Conservation (phyloP, 345 rosid species). For the Balakata baccata region DNA sequence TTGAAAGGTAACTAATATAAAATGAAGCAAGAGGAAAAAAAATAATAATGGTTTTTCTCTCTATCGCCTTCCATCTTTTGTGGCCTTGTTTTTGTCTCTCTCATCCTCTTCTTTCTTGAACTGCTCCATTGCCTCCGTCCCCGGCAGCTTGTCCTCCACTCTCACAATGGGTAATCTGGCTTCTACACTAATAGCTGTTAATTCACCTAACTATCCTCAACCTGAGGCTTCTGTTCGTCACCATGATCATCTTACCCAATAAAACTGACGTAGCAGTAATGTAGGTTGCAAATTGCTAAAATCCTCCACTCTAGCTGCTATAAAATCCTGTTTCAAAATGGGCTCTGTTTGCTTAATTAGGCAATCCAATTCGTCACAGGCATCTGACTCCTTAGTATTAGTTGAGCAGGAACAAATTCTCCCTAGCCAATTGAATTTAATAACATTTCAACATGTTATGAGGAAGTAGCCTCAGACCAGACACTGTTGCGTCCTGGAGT, state of each 20-base stretch:
- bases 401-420: constrained; percentile 45
- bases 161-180: constrained; percentile 22
- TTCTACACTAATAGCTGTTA: constrained; percentile 28
- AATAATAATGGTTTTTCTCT: no score
- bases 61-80: no score
- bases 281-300: constrained; percentile 29
- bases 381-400: constrained; percentile 50
- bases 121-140: no score
- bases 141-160: no score
- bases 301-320: constrained; percentile 38
- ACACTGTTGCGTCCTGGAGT: constrained; percentile 81
- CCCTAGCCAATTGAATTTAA: constrained; percentile 95
- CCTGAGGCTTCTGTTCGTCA: constrained; percentile 35
- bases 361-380: constrained; percentile 70
- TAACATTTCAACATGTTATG: constrained; percentile 87
- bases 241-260: constrained; percentile 36
- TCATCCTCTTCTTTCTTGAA: no score
- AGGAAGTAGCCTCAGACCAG: constrained; percentile 94
- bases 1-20: no score
- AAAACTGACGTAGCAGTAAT: constrained; percentile 32
- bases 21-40: no score
- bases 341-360: constrained; percentile 69
- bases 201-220: constrained; percentile 36
- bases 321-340: constrained; percentile 40
- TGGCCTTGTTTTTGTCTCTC: no score